Evolutionary conservation across 805 yeast species (phyloP).

Genomic region (Wickerhamomyces mucosus): DNA sequence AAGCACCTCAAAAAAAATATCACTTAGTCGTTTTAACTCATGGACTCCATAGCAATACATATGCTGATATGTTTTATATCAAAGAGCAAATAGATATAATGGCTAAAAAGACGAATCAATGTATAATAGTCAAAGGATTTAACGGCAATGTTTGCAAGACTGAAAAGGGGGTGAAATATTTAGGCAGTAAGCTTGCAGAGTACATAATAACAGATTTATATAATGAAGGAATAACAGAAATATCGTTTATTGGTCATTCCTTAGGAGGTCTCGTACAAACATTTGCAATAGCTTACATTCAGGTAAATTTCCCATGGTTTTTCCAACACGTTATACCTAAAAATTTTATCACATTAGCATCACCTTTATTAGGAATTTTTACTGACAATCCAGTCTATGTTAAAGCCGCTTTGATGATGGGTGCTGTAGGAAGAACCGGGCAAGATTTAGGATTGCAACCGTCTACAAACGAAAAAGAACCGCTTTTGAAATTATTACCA

Average conservation of each 20-base stretch:
- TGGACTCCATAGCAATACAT: slow-evolving; percentile 69
- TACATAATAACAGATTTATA: slow-evolving; percentile 42
- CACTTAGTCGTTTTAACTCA: slow-evolving; percentile 69
- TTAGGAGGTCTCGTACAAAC: slow-evolving; percentile 73
- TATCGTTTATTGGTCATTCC: slow-evolving; percentile 74
- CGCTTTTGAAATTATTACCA: slow-evolving; percentile 53
- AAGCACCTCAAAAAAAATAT: slow-evolving; percentile 31
- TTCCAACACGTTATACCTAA: slow-evolving; percentile 50
- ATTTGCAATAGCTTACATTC: slow-evolving; percentile 66
- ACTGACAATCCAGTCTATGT: slow-evolving; percentile 73
- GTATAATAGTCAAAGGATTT: slow-evolving; percentile 57
- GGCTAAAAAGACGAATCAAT: slow-evolving; percentile 33
- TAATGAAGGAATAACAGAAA: slow-evolving; percentile 34
- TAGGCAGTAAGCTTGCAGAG: slow-evolving; percentile 67
- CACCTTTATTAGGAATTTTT: slow-evolving; percentile 68
- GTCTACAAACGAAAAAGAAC: slow-evolving; percentile 30
- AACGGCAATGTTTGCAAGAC: slow-evolving; percentile 69
- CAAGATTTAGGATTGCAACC: slow-evolving; percentile 59
- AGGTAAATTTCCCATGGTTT: slow-evolving; percentile 59
- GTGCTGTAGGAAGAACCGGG: slow-evolving; percentile 75
- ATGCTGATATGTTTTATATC: slow-evolving; percentile 66
- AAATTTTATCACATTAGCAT: slow-evolving; percentile 64
- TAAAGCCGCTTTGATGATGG: slow-evolving; percentile 58
- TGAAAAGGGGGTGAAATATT: slow-evolving; percentile 65
- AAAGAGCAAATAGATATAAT: slow-evolving; percentile 55